Evolutionary conservation across 192 early-diverging fungal genomes (phyloP).

Genomic region (Chytriomyces sp.): DNA sequence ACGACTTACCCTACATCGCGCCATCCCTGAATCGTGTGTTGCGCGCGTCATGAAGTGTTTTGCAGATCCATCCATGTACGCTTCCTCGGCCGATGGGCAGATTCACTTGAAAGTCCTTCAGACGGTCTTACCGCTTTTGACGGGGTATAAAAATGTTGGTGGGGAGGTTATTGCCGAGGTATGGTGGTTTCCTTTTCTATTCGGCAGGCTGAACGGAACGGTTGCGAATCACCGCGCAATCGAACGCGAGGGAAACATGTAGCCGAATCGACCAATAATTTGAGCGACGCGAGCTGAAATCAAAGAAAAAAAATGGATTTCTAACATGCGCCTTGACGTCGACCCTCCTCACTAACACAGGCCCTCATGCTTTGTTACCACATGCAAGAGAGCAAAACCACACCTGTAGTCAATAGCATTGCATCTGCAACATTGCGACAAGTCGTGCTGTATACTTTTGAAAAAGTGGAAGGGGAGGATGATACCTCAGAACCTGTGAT

Average conservation of each 20-base stretch:
- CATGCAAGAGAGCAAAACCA: slow-evolving; percentile 76
- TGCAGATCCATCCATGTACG: slow-evolving; percentile 14
- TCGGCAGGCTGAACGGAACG: no score
- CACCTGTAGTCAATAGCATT: slow-evolving; percentile 80
- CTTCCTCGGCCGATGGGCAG: slow-evolving; percentile 62
- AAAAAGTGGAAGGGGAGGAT: slow-evolving; percentile 76
- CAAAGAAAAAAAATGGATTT: no score
- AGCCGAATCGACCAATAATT: background rate
- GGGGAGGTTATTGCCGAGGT: slow-evolving; percentile 83
- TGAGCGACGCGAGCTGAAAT: background rate
- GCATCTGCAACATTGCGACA: slow-evolving; percentile 85
- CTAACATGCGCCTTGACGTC: no score
- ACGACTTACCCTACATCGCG: slow-evolving; percentile 71
- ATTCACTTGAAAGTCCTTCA: slow-evolving; percentile 90
- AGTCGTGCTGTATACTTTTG: slow-evolving; percentile 81
- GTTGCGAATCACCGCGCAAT: no score
- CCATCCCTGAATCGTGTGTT: slow-evolving; percentile 69
- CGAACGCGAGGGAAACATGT: background rate
- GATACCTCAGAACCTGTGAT: background rate
- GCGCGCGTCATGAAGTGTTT: slow-evolving; percentile 16
- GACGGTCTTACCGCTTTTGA: slow-evolving; percentile 84
- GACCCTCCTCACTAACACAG: slow-evolving; percentile 32
- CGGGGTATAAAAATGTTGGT: slow-evolving; percentile 76
- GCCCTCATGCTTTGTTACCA: slow-evolving; percentile 80
- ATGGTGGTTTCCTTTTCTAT: no score